Evolutionary conservation across 2,329 filamentous ascomycete genomes (phyloP).

Genomic region (Phialophora tarda): DNA sequence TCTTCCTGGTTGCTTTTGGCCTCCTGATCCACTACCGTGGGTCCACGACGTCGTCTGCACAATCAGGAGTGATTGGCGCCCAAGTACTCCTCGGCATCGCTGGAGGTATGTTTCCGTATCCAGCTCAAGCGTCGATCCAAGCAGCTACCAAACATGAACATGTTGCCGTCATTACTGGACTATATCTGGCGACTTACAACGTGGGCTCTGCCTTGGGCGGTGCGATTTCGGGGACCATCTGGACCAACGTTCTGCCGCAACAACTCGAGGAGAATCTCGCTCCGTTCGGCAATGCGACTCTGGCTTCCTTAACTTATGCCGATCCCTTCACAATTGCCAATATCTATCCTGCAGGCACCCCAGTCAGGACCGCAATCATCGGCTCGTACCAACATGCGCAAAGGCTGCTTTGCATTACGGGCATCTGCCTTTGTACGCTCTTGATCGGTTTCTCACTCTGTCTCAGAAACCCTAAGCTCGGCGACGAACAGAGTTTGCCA

Average conservation of each 20-base stretch:
- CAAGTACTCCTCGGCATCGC: constrained; percentile 68
- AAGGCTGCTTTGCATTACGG: constrained; percentile 57
- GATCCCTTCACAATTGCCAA: constrained; percentile 49
- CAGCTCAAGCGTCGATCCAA: constrained; percentile 58
- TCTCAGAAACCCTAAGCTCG: constrained; percentile 55
- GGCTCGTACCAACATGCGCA: constrained; percentile 55
- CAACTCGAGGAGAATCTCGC: constrained; percentile 49
- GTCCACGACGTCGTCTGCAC: constrained; percentile 49
- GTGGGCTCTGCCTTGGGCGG: constrained; percentile 66
- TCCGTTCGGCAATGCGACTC: constrained; percentile 48
- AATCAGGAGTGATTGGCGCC: constrained; percentile 65
- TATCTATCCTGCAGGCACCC: constrained; percentile 53
- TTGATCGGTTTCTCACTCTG: constrained; percentile 54
- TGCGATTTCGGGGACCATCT: constrained; percentile 66
- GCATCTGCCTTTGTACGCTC: constrained; percentile 55
- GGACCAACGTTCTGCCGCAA: constrained; percentile 62
- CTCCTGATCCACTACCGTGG: constrained; percentile 69
- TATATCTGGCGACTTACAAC: constrained; percentile 68
- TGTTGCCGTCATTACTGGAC: constrained; percentile 67
- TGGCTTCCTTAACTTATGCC: constrained; percentile 50
- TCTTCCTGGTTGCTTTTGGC: constrained; percentile 70
- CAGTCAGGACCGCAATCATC: constrained; percentile 52
- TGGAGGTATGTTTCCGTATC: constrained; percentile 66
- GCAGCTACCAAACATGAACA: constrained; percentile 59
- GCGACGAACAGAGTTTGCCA: constrained; percentile 53